These are phyloP conservation scores for Backusella mclennaniae DNA, from an alignment of 192 early-diverging fungal genomes.

Conservation along the genomic window DNA sequence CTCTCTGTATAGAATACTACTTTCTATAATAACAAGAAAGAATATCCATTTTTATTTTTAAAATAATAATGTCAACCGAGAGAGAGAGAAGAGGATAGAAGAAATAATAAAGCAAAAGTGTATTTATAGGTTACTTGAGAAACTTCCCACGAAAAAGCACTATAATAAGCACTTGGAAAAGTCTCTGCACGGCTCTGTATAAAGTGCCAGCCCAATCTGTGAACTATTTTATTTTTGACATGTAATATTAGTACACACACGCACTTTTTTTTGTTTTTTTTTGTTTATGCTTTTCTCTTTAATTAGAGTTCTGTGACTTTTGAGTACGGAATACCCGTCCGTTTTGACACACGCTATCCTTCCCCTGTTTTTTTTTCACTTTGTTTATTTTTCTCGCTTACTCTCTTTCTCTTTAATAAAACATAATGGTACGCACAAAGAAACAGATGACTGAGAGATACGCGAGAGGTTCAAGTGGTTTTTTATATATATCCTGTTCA, in stretches of 20 bases:
- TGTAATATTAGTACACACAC: too few relatives aligned
- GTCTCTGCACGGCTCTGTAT: too few relatives aligned
- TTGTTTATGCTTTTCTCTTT: neutral
- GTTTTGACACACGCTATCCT: neutral
- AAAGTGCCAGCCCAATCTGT: too few relatives aligned
- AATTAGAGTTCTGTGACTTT: neutral
- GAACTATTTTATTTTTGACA: too few relatives aligned
- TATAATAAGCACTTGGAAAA: neutral
- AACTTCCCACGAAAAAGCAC: neutral
- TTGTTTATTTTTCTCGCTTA: neutral
- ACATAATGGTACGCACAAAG: constrained; percentile 6
- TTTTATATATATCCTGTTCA: neutral
- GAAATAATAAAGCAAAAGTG: neutral
- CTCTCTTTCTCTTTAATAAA: neutral
- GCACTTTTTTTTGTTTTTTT: too few relatives aligned
- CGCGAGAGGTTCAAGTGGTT: neutral
- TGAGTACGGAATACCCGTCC: neutral
- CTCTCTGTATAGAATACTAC: neutral
- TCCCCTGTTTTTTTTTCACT: neutral
- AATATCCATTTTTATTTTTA: too few relatives aligned
- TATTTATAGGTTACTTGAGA: neutral
- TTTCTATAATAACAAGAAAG: too few relatives aligned
- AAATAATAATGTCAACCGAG: too few relatives aligned
- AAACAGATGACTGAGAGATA: neutral
- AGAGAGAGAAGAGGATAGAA: neutral